phyloP scores from a whole-genome alignment of 108 stramenopile species.

The Fistulifera pelliculosa region DNA sequence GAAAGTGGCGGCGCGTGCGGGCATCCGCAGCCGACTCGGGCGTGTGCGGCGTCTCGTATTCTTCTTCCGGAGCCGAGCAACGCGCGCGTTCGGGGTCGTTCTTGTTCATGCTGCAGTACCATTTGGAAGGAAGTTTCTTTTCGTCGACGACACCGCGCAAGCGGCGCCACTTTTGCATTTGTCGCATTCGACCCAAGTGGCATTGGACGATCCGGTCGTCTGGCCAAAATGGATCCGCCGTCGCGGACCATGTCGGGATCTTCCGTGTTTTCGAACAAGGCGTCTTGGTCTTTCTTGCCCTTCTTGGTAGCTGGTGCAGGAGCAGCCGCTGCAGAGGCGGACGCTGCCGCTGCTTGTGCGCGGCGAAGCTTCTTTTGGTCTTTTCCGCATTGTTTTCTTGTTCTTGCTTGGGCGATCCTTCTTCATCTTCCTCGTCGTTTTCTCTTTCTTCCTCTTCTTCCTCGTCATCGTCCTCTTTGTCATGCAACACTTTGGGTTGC shows the following conservation, averaged over 20 bases:
- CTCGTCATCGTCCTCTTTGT: slow-evolving; percentile 2
- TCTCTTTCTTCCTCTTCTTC: slow-evolving; percentile 21
- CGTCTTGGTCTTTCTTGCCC: slow-evolving; percentile 23
- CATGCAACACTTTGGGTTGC: neutral
- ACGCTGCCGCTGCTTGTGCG: slow-evolving; percentile 5
- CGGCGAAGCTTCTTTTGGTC: slow-evolving; percentile 55
- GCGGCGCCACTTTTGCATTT: slow-evolving; percentile 88
- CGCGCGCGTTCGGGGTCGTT: slow-evolving; percentile 79
- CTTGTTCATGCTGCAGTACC: slow-evolving; percentile 86
- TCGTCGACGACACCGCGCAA: slow-evolving; percentile 84
- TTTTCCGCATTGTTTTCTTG: slow-evolving; percentile 25
- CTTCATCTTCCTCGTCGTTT: slow-evolving; percentile 23
- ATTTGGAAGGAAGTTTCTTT: slow-evolving; percentile 73
- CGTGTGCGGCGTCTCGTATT: slow-evolving; percentile 68
- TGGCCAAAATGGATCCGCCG: slow-evolving; percentile 82
- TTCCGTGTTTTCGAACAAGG: slow-evolving; percentile 1
- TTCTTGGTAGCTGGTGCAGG: slow-evolving; percentile 2
- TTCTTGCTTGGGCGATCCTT: slow-evolving; percentile 1
- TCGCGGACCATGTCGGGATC: slow-evolving; percentile 38
- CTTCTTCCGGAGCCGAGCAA: slow-evolving; percentile 84
- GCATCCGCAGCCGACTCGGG: slow-evolving; percentile 77
- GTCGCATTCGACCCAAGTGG: slow-evolving; percentile 88
- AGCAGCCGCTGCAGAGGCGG: slow-evolving; percentile 4
- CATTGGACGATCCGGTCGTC: slow-evolving; percentile 66
- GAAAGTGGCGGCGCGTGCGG: slow-evolving; percentile 72